Base-by-base conservation (phyloP, 495 filamentous ascomycete species). In the Neurospora sp. region DNA sequence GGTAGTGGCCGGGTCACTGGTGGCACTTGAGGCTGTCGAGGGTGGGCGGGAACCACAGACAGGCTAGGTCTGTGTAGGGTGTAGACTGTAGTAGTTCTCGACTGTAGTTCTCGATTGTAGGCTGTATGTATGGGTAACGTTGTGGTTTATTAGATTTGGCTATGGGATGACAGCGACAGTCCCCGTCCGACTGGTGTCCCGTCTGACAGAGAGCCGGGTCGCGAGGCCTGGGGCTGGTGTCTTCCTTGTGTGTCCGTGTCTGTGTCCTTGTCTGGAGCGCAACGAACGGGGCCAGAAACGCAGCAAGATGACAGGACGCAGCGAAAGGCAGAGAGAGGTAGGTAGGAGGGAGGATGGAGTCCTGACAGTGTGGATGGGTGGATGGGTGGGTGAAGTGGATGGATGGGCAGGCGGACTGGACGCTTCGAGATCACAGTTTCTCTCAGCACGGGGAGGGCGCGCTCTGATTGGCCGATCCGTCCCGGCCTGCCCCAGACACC, bases 381-480 rank as follows among this genome's bases (percentile, higher is more conserved):
- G 54, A 27, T 4, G 54, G 54, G 20, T 35, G 35, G 35, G 35
- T 35, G 35, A 35, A 23, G 20, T 54, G 20, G 54, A 62, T 35
- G 54, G 54, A 62, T 59, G 54, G 54, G 11, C 14, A 37, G 54
- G 23, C 54, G 27, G 54, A 66, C 54, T 66, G 27, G 75, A 73
- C 69, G 69, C 74, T 74, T 81, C 75, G 73, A 76, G 78, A 80
- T 78, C 76, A 78, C 75, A 74, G 75, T 76, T 75, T 78, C 73
- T 73, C 74, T 70, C 73, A 74, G 72, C 75, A 75, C 23, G 66
- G 39, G 48, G 74, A 70, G 73, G 7, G 6, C 69, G 73, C 62
- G 70, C 74, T 73, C 69, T 77, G 71, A 81, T 81, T 81, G 79
- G 79, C 14, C 71, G 70, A 73, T 70, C 54, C 69, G 27, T 62